Base-by-base conservation (phyloP, 2,329 filamentous ascomycete genomes). In the Penicillium aurantiogriseum region DNA sequence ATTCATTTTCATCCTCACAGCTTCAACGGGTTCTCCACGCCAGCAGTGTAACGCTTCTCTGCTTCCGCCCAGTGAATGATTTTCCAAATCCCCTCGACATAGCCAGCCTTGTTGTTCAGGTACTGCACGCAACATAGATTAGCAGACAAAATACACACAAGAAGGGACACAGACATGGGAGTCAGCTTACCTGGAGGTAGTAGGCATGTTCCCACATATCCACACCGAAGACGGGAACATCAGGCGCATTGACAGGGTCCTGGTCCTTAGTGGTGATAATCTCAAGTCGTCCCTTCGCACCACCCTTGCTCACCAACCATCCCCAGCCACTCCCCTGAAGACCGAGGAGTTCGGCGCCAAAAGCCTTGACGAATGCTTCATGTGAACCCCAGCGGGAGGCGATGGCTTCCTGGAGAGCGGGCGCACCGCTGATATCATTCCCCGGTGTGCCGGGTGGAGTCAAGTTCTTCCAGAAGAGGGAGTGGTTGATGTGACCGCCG, bases 201-300 rank as follows among this genome's bases (percentile, higher is more conserved):
- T 95, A 96, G 0, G 91, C 91, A 78, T 96, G 91, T 78, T 96
- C 91, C 91, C 91, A 95, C 85, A 95, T 93, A 72, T 96, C 91
- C 2, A 96, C 81, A 0, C 90, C 91, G 51, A 97, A 79, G 27
- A 96, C 78, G 8, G 92, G 91, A 63, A 87, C 83, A 70, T 88
- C 88, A 69, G 87, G 86, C 29, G 89, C 90, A 42, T 92, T 81
- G 21, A 96, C 83, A 1, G 88, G 87, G 69, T 95, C 91, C 78
- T 96, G 91, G 71, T 96, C 91, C 73, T 91, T 91, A n/a, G 89
- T 92, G 0, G 88, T 91, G 9, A 88, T 81, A 63, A 96, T 90
- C 56, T 85, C 82, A 63, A 96, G 74, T 40, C 77, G 77, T 43
- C 85, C 86, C 1, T 78, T 83, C 3, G 76, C 76, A 3, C 80